Conservation (phyloP, 805 yeast species). For the Nakazawaea laoshanensis region DNA sequence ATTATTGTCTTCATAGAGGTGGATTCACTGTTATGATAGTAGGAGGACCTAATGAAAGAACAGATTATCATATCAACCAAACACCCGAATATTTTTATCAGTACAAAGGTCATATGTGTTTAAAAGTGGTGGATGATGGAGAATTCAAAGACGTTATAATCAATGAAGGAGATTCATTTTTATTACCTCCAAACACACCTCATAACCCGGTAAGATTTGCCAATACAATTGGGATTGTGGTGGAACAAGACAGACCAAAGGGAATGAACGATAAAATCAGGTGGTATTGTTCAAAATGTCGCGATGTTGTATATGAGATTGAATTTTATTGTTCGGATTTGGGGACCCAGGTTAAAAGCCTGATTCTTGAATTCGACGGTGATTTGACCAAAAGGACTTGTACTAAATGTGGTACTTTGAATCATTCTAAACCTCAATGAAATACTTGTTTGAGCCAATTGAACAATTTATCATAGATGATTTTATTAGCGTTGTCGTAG, state of each 20-base stretch:
- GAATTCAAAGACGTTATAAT: constrained; percentile 68
- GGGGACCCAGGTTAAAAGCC: constrained; percentile 85
- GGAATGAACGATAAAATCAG: constrained; percentile 65
- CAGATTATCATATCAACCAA: constrained; percentile 88
- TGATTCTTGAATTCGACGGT: constrained; percentile 61
- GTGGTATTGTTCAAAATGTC: constrained; percentile 81
- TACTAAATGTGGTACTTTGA: constrained; percentile 61
- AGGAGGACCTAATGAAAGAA: constrained; percentile 92
- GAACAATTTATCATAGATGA: constrained; percentile 64
- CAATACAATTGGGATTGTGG: constrained; percentile 81
- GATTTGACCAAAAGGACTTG: constrained; percentile 65
- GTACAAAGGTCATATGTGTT: constrained; percentile 77
- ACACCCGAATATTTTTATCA: constrained; percentile 93
- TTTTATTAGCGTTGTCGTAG: constrained; percentile 68
- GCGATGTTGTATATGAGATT: constrained; percentile 54
- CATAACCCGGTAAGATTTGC: constrained; percentile 86
- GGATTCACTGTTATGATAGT: constrained; percentile 94
- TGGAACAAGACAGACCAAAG: constrained; percentile 84
- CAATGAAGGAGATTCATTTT: constrained; percentile 80
- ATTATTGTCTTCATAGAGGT: constrained; percentile 82
- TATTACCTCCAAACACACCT: constrained; percentile 78
- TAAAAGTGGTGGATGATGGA: constrained; percentile 76
- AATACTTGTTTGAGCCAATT: constrained; percentile 64
- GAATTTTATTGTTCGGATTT: constrained; percentile 72
- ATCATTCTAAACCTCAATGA: constrained; percentile 53